Base-by-base conservation (phyloP, 2,329 filamentous ascomycete species). In the Cladophialophora immunda region DNA sequence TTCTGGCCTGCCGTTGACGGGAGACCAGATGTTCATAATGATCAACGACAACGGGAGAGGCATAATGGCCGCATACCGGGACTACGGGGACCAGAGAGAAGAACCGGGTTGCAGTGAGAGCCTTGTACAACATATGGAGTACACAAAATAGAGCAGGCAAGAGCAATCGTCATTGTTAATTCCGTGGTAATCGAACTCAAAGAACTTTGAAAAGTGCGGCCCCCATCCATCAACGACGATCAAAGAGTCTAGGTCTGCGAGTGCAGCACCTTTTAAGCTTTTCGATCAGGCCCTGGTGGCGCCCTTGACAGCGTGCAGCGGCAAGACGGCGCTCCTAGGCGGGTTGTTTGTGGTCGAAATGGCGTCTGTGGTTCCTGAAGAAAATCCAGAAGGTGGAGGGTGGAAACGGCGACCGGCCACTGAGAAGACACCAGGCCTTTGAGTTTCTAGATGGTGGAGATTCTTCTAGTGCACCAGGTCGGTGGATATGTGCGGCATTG, bases 361-460 rank as follows among this genome's bases (percentile, higher is more conserved):
- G 4, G 57, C 57, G 25, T n/a, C 34, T 41, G 41, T 29, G 55
- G 41, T 41, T 41, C 57, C 38, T 59, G 57, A 30, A 50, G 57
- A 59, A 55, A 13, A 25, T 50, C 19, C 8, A 50, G 19, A 50
- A 25, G 45, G 17, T 50, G 6, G 57, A 36, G 27, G 38, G 13
- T 27, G 55, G 22, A 41, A 52, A 11, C 19, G 19, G 45, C 8
- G 3, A 27, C 19, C 34, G 17, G 27, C 57, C 57, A 59, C 27
- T 59, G 9, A 34, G 36, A 19, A 22, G 15, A 15, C 41, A 22
- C 19, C n/a, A 15, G 29, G 19, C 41, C 19, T 22, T 45, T 32
- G 38, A 59, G 27, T 59, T 30, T 59, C 57, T 59, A 5, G 57
- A 52, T 41, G 41, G 45, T 52, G 34, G 58, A 38, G 58, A 36